Base-by-base conservation (phyloP, 1,139 yeast genomes). In the Suhomyces kunorum region DNA sequence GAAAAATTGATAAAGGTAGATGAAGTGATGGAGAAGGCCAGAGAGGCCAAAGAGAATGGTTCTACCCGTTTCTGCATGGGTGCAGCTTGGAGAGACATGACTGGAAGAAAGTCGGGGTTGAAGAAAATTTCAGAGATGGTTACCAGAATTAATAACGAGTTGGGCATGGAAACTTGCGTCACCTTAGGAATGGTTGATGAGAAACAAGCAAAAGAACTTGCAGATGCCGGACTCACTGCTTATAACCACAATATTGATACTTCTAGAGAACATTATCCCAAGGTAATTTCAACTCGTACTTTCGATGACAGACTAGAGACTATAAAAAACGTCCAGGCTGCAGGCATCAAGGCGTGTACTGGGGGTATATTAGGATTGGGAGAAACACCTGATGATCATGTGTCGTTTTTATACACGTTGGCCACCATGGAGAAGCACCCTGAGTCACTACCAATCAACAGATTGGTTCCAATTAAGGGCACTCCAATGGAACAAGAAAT, bases 81-180 rank as follows among this genome's bases (percentile, higher is more conserved):
- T 32, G 88, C 92, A 9, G 95, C 94, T 1, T 86, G 92, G 92
- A 73, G 95, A 56, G 92, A 84, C 47, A 85, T 86, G 94, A 68
- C 71, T 34, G 94, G 94, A 8, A 68, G 94, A 36, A 85, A 83
- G 56, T 75, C 81, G 17, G 88, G 85, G 0, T 58, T 85, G 47
- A 77, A 73, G 46, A 76, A 70, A 49, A 82, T 85, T 42, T 68
- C 80, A 14, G 76, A 78, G 40, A 84, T 85, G 92, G 83, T 85
- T 17, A 59, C 68, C 18, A 76, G 67, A 43, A 83, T 85, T 40
- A 81, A 83, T 51, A 54, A 60, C 33, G 83, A 78, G 27, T 62
- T 85, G 59, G 80, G 81, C 0, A 68, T 86, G 78, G 94, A 85
- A 57, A 80, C 86, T 12, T 85, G 94, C 64, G 92, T 85, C 11